phyloP scores from a whole-genome alignment of 768 basidiomycete species.

The Lactifluus hygrophoroides region DNA sequence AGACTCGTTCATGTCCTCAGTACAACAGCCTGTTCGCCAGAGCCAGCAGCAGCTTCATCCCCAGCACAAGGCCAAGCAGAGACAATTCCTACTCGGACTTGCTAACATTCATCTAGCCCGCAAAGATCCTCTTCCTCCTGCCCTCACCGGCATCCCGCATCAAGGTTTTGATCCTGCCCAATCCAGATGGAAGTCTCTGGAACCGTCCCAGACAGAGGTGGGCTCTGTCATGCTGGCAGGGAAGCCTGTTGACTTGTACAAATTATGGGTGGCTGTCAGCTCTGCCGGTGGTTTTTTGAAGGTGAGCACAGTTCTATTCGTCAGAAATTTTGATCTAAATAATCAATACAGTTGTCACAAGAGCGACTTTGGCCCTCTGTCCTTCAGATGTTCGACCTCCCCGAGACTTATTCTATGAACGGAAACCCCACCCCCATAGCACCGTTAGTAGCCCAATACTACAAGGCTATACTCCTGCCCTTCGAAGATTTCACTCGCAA shows the following conservation, averaged over 20 bases:
- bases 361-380: slow-evolving; percentile 18
- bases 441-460: slow-evolving; percentile 47
- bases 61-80: slow-evolving; percentile 44
- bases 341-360: slow-evolving; percentile 13
- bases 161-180: slow-evolving; percentile 52
- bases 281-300: slow-evolving; percentile 52
- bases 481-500: slow-evolving; percentile 67
- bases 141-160: slow-evolving; percentile 52
- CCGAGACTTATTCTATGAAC: slow-evolving; percentile 23
- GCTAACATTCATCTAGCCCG: slow-evolving; percentile 50
- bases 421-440: slow-evolving; percentile 41
- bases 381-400: slow-evolving; percentile 37
- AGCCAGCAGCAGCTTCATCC: slow-evolving; percentile 27
- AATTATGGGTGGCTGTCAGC: slow-evolving; percentile 54
- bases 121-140: slow-evolving; percentile 63
- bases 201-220: slow-evolving; percentile 45
- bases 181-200: slow-evolving; percentile 59
- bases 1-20: slow-evolving; percentile 25
- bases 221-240: slow-evolving; percentile 64
- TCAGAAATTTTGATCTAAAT: background rate
- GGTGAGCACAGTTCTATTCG: slow-evolving; percentile 33
- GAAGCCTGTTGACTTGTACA: slow-evolving; percentile 70
- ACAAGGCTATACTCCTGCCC: slow-evolving; percentile 52
- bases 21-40: slow-evolving; percentile 28
- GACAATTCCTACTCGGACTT: slow-evolving; percentile 51